Conservation (phyloP, 2,329 filamentous ascomycete species). For the Exserohilum rostratum region DNA sequence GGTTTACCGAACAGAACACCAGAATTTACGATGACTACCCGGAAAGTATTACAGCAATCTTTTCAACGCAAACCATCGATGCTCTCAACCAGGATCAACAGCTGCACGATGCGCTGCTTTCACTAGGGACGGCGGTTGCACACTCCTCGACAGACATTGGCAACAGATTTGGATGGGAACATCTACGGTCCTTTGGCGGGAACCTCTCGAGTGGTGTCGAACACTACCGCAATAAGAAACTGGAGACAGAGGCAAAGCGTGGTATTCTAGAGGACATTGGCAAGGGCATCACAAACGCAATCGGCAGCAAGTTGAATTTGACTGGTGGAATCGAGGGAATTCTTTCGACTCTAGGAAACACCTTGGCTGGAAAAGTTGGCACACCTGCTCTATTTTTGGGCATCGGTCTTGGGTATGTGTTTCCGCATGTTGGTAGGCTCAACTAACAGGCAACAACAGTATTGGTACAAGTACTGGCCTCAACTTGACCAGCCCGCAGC, state of each 20-base stretch:
- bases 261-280: conserved; percentile 18
- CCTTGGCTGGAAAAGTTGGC: conserved; percentile 21
- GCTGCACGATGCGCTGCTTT: conserved; percentile 29
- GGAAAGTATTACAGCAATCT: conserved; percentile 14
- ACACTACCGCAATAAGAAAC: conserved; percentile 12
- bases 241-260: conserved; percentile 7
- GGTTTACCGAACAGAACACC: conserved; percentile 18
- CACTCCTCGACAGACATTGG: conserved; percentile 28
- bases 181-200: conserved; percentile 23
- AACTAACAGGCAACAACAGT: conserved; percentile 24
- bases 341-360: conserved; percentile 17
- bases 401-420: conserved; percentile 36
- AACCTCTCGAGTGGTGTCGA: conserved; percentile 24
- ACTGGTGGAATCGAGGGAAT: conserved; percentile 22
- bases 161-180: conserved; percentile 14
- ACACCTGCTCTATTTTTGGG: conserved; percentile 39
- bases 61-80: conserved; percentile 30
- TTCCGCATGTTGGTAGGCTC: not conserved
- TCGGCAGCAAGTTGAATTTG: conserved; percentile 12
- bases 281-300: conserved; percentile 6
- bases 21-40: conserved; percentile 3
- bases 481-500: conserved; percentile 27
- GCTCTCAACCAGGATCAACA: conserved; percentile 32
- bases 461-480: conserved; percentile 36
- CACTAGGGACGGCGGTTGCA: conserved; percentile 30